Percentiles rank a stretch among this genome's conserved stretches.
Conservation (phyloP, 352 stramenopile genomes). For the Globisporangium camurandrum region DNA sequence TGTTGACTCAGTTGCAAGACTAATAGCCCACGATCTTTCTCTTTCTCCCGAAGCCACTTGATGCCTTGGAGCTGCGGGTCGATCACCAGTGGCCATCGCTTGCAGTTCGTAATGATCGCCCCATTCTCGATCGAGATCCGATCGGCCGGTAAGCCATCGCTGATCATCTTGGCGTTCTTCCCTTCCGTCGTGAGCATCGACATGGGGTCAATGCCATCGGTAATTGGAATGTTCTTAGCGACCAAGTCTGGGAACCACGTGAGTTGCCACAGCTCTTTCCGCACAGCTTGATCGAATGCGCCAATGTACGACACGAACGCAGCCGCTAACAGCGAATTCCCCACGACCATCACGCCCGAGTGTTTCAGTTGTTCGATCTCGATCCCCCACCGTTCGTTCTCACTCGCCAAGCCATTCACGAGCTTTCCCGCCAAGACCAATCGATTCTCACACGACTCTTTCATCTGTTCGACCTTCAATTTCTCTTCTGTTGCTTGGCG, state of each 20-base stretch:
- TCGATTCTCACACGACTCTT: constrained; percentile 89
- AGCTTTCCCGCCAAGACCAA: constrained; percentile 92
- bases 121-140: constrained; percentile 97
- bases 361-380: constrained; percentile 95
- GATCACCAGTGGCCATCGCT: constrained; percentile 96
- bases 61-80: constrained; percentile 97
- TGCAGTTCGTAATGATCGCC: constrained; percentile 96
- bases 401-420: constrained; percentile 92
- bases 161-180: constrained; percentile 97
- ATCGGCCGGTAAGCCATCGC: constrained; percentile 94
- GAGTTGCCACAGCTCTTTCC: constrained; percentile 73
- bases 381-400: constrained; percentile 96
- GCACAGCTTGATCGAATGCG: constrained; percentile 93
- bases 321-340: constrained; percentile 94
- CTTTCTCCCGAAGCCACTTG: constrained; percentile 96
- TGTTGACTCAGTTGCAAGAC: constrained; percentile 95
- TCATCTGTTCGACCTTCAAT: constrained; percentile 94
- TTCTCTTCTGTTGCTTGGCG: constrained; percentile 93
- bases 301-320: constrained; percentile 98
- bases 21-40: constrained; percentile 88
- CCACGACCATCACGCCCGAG: constrained; percentile 92
- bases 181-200: constrained; percentile 94
- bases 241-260: constrained; percentile 88
- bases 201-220: constrained; percentile 92
- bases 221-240: constrained; percentile 90